Percentiles rank a stretch among this genome's conserved stretches.
Evolutionary conservation across 2,329 filamentous ascomycete species (phyloP).

Genomic region (Fusarium sp.): DNA sequence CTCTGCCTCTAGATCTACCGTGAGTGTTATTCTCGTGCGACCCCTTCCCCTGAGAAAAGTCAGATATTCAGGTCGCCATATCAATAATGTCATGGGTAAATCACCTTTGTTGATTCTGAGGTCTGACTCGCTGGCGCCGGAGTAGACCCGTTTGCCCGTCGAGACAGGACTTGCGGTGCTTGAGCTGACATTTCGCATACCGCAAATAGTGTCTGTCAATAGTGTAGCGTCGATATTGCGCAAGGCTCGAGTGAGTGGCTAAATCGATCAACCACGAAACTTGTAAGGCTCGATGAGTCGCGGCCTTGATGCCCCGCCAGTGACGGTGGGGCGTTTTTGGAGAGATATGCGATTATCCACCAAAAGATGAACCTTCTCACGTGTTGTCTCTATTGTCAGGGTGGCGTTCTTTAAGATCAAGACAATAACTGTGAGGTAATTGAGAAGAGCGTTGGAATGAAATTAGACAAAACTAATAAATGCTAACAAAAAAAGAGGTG

Average conservation of each 20-base stretch:
- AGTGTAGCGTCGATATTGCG: slow-evolving; percentile 38
- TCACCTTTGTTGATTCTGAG: slow-evolving; percentile 52
- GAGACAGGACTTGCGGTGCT: slow-evolving; percentile 56
- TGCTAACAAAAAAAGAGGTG: not conserved
- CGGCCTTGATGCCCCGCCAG: slow-evolving; percentile 50
- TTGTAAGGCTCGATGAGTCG: slow-evolving; percentile 50
- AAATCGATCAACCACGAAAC: slow-evolving; percentile 28
- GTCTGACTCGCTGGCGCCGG: slow-evolving; percentile 46
- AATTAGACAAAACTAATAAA: not conserved
- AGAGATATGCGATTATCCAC: slow-evolving; percentile 52
- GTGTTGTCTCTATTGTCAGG: slow-evolving; percentile 9
- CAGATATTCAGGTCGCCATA: slow-evolving; percentile 39
- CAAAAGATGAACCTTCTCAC: slow-evolving; percentile 37
- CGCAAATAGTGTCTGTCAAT: slow-evolving; percentile 39
- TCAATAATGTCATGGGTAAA: slow-evolving; percentile 22
- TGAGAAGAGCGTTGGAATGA: not conserved
- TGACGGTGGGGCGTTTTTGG: slow-evolving; percentile 44
- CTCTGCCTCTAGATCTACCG: slow-evolving; percentile 48
- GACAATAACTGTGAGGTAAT: not conserved
- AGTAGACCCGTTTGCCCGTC: slow-evolving; percentile 55
- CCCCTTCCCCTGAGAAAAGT: slow-evolving; percentile 45
- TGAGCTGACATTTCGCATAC: slow-evolving; percentile 58
- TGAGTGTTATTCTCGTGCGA: slow-evolving; percentile 44
- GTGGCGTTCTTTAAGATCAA: not conserved
- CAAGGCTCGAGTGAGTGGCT: slow-evolving; percentile 33